Percentiles rank a stretch among this genome's conserved stretches.
Evolutionary conservation across 177 flowering plant species (phyloP).

Genomic region (Vitis hybrid): DNA sequence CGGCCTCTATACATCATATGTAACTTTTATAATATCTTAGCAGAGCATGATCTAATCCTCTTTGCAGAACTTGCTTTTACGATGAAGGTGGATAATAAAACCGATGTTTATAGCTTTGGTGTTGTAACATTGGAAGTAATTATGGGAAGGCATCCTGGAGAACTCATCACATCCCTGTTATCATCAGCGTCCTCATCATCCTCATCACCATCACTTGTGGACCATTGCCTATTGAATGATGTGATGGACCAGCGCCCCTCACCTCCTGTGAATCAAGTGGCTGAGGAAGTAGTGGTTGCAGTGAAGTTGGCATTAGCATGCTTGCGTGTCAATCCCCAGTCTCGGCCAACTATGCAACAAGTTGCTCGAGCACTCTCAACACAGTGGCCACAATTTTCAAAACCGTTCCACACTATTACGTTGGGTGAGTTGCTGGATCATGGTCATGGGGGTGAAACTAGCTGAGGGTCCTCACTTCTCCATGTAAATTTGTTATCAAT

Average conservation of each 20-base stretch:
- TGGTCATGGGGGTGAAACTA: no score
- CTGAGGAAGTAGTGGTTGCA: neutral
- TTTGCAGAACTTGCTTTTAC: conserved; percentile 14
- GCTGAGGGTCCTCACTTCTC: no score
- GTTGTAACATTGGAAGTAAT: conserved; percentile 18
- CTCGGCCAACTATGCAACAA: conserved; percentile 18
- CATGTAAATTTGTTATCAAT: no score
- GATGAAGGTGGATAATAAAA: conserved; percentile 16
- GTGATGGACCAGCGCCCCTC: conserved; percentile 18
- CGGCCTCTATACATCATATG: no score
- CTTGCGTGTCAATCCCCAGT: conserved; percentile 11
- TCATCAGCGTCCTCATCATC: neutral
- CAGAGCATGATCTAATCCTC: no score
- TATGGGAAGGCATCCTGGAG: conserved; percentile 24
- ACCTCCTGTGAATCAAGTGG: neutral
- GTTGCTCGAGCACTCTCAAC: conserved; percentile 3
- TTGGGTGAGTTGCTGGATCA: no score
- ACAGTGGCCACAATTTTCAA: neutral
- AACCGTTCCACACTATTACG: no score
- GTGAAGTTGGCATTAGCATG: conserved; percentile 15
- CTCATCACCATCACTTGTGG: neutral
- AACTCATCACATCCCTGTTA: conserved; percentile 9
- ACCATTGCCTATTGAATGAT: conserved; percentile 4
- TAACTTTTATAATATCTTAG: no score
- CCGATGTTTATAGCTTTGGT: conserved; percentile 21